phyloP scores from a whole-genome alignment of 1,284 basidiomycete species.

The Austropuccinia psidii region DNA sequence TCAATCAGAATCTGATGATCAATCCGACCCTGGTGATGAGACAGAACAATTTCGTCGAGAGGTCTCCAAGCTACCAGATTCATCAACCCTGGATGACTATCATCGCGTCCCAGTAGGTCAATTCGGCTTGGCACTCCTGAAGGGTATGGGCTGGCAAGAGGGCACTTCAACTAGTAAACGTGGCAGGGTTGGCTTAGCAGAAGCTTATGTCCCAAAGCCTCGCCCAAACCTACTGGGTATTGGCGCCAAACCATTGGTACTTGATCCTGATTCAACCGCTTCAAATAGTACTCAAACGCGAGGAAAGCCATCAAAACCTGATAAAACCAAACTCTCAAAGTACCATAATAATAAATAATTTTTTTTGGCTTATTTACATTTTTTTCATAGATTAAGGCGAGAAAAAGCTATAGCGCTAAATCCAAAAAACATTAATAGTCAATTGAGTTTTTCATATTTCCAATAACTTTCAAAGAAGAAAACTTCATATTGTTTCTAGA shows the following conservation, averaged over 20 bases:
- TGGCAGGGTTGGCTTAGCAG: conserved; percentile 52
- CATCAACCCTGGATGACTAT: conserved; percentile 74
- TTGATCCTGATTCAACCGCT: neutral
- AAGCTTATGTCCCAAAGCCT: conserved; percentile 70
- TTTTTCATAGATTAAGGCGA: no score
- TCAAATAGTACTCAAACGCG: no score
- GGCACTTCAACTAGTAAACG: conserved; percentile 57
- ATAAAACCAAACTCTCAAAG: no score
- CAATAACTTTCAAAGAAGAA: no score
- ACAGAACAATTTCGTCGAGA: conserved; percentile 15
- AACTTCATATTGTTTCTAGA: no score
- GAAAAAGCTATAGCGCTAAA: no score
- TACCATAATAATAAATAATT: no score
- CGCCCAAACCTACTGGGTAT: conserved; percentile 78
- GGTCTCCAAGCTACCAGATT: conserved; percentile 42
- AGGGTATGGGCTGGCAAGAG: conserved; percentile 95
- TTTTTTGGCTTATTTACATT: no score
- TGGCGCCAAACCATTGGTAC: conserved; percentile 67
- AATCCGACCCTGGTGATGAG: conserved; percentile 1
- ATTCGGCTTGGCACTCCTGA: conserved; percentile 84
- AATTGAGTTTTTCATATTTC: no score
- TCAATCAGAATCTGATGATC: neutral
- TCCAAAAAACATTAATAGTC: no score
- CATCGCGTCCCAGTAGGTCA: conserved; percentile 80
- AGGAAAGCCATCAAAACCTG: no score